Conservation (phyloP, 2,329 filamentous ascomycete genomes). For the Seiridium cupressi region DNA sequence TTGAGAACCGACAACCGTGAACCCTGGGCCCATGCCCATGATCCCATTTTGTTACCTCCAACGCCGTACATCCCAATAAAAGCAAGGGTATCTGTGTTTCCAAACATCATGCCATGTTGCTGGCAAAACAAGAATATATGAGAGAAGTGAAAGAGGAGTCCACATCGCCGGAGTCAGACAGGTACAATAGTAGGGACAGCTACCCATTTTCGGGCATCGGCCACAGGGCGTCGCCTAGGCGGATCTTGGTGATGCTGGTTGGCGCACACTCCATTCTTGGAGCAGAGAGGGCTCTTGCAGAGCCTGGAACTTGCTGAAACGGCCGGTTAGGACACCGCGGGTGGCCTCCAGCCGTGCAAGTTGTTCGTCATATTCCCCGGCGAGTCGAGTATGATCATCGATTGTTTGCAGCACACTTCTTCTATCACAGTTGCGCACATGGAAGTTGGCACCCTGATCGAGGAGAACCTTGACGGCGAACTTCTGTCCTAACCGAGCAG, state of each 20-base stretch:
- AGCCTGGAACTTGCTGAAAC: slow-evolving; percentile 21
- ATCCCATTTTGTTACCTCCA: background rate
- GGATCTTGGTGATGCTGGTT: background rate
- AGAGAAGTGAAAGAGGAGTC: background rate
- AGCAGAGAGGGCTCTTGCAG: slow-evolving; percentile 36
- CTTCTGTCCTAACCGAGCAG: slow-evolving; percentile 51
- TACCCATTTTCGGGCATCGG: too few species aligned
- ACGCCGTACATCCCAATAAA: background rate
- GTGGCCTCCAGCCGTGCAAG: slow-evolving; percentile 45
- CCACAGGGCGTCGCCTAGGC: too few species aligned
- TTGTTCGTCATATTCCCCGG: slow-evolving; percentile 26
- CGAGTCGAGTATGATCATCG: slow-evolving; percentile 35
- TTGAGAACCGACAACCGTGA: background rate
- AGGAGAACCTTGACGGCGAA: slow-evolving; percentile 47
- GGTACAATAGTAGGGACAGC: too few species aligned
- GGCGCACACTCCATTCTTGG: slow-evolving; percentile 36
- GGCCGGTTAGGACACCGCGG: slow-evolving; percentile 42
- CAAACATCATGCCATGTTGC: background rate
- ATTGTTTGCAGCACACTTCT: slow-evolving; percentile 44
- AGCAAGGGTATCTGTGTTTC: background rate
- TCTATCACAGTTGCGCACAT: slow-evolving; percentile 42
- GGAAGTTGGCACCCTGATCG: slow-evolving; percentile 44
- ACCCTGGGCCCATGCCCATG: background rate
- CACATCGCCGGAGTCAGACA: background rate
- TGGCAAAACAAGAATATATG: background rate